Base-by-base conservation (phyloP, 2,329 filamentous ascomycete genomes). In the Sphaerulina musiva region DNA sequence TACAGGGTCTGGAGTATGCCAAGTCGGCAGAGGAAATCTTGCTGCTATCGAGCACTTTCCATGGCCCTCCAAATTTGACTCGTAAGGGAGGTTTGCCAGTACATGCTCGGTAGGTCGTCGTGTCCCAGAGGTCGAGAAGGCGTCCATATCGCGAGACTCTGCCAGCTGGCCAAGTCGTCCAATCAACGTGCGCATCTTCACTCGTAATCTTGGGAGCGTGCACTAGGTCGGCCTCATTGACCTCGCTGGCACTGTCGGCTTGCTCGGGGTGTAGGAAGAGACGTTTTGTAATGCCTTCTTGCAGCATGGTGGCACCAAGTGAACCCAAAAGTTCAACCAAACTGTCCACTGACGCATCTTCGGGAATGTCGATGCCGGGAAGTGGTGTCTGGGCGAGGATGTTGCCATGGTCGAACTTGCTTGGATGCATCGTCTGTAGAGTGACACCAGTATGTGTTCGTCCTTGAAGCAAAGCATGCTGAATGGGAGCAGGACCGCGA, bases 401-500 rank as follows among this genome's bases (percentile, higher is more conserved):
- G 2, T 75, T 70, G 29, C 93, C 93, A 56, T 83, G 81, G 69
- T 98, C 93, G 68, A 97, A 96, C 45, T 78, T 72, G 12, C 74
- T 72, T 1, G 82, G 78, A 69, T 96, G 83, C 38, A 98, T 79
- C 0, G 92, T 97, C 70, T 98, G 93, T 26, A 98, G 76, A 0
- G 87, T 86, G 20, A 96, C 79, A 23, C 93, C 93, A 0, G 87
- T 89, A 55, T 74, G 72, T 0, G 66, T 65, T 51, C 81, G 75
- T 10, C 78, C 74, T 29, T 79, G 73, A 11, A 97, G 76, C 36
- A 97, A 77, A n/a, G 88, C 83, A 70, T 91, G 87, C 59, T 95
- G 86, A 11, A 98, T 77, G 0, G 93, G 93, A 2, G 93, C 89
- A 9, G 93, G 81, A 2, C 93, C 93, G 54, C 86, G 84, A 55